Conservation (phyloP, 1,139 yeast genomes). For the Petasospora rhodanensis region DNA sequence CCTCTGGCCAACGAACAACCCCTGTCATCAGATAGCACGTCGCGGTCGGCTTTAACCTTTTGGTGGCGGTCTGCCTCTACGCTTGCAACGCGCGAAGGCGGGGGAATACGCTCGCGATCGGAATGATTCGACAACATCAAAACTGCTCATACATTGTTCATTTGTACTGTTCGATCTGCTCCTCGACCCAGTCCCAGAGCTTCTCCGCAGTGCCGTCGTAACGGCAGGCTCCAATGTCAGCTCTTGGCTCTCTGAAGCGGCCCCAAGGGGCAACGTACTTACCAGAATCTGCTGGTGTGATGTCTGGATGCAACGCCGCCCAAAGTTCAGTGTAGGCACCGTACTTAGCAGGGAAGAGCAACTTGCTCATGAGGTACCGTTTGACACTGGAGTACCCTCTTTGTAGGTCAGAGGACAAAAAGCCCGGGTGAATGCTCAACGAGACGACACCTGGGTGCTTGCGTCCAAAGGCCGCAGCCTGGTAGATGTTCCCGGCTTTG, state of each 20-base stretch:
- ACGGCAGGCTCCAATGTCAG: constrained; percentile 28
- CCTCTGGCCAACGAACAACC: no score
- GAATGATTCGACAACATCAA: no score
- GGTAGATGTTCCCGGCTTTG: constrained; percentile 42
- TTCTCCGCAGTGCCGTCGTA: constrained; percentile 29
- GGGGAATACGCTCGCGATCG: no score
- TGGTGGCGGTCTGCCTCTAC: no score
- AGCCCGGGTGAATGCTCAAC: constrained; percentile 41
- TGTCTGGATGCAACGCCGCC: constrained; percentile 37
- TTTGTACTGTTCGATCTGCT: constrained; percentile 21
- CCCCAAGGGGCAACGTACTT: constrained; percentile 36
- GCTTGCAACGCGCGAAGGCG: no score
- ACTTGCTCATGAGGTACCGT: constrained; percentile 13
- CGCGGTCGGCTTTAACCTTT: no score
- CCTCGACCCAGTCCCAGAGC: constrained; percentile 29
- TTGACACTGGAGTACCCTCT: constrained; percentile 23
- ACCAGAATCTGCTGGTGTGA: constrained; percentile 23
- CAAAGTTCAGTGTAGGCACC: constrained; percentile 42
- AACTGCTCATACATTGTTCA: no score
- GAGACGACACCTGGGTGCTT: constrained; percentile 31
- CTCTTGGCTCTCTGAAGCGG: constrained; percentile 25
- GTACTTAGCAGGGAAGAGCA: constrained; percentile 27
- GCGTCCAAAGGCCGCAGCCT: constrained; percentile 40
- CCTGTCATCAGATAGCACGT: no score
- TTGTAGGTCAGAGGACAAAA: constrained; percentile 37